phyloP scores from a whole-genome alignment of 805 yeast genomes.

The Barnettozyma populi region DNA sequence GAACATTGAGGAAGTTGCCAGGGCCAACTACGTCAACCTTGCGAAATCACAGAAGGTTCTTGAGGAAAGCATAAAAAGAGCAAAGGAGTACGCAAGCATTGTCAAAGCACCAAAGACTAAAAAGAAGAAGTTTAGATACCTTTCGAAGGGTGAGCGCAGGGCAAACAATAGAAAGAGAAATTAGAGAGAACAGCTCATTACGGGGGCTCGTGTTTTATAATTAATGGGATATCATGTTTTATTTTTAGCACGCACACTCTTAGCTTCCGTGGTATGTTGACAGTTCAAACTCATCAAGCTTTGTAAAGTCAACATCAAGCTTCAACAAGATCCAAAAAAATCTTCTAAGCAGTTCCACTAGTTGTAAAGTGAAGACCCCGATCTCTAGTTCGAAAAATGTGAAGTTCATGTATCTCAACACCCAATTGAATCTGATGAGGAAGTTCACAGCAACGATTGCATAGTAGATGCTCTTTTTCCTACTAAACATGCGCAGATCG shows the following conservation, averaged over 20 bases:
- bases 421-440: conserved; percentile 70
- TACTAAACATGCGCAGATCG: conserved; percentile 2
- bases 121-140: conserved; percentile 83
- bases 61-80: conserved; percentile 68
- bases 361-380: conserved; percentile 64
- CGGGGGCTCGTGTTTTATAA: neutral
- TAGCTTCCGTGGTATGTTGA: conserved; percentile 8
- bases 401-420: conserved; percentile 38
- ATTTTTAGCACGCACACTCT: neutral
- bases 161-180: conserved; percentile 42
- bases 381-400: conserved; percentile 37
- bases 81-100: conserved; percentile 74
- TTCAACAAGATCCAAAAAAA: conserved; percentile 88
- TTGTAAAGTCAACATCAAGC: conserved; percentile 59
- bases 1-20: conserved; percentile 55
- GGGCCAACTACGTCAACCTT: conserved; percentile 67
- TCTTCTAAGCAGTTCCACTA: conserved; percentile 74
- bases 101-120: conserved; percentile 24
- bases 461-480: conserved; percentile 38
- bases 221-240: neutral
- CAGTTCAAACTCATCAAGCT: conserved; percentile 5
- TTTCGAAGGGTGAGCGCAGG: conserved; percentile 75
- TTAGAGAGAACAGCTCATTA: neutral
- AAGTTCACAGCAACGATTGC: conserved; percentile 57
- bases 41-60: conserved; percentile 62